Evolutionary conservation across 2,329 filamentous ascomycete genomes (phyloP).

Genomic region (Nemania serpens): DNA sequence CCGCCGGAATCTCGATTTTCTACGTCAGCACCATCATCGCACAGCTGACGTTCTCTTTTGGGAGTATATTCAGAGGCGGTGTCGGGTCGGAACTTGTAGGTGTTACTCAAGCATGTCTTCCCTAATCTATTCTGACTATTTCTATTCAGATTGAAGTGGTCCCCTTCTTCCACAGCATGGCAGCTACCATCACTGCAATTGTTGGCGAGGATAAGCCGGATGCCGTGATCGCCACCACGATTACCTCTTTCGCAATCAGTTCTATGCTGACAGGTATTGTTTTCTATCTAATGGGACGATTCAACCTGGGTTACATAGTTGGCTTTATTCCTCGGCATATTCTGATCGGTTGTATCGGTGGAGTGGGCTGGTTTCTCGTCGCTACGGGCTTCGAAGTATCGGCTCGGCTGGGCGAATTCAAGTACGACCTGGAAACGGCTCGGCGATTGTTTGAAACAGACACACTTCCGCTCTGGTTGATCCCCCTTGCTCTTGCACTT

Average conservation of each 20-base stretch:
- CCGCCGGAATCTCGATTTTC: slow-evolving; percentile 97
- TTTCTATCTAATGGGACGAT: slow-evolving; percentile 88
- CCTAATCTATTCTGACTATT: slow-evolving; percentile 21
- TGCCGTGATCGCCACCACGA: slow-evolving; percentile 90
- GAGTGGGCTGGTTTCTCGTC: slow-evolving; percentile 93
- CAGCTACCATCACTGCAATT: slow-evolving; percentile 77
- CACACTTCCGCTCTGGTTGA: slow-evolving; percentile 80
- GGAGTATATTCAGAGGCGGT: slow-evolving; percentile 87
- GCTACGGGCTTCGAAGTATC: slow-evolving; percentile 93
- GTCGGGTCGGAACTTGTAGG: slow-evolving; percentile 89
- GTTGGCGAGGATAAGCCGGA: slow-evolving; percentile 82
- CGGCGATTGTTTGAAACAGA: slow-evolving; percentile 73
- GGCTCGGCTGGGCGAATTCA: slow-evolving; percentile 81
- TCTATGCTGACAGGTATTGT: slow-evolving; percentile 88
- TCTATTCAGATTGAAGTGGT: slow-evolving; percentile 84
- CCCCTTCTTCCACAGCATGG: slow-evolving; percentile 99
- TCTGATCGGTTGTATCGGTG: slow-evolving; percentile 94
- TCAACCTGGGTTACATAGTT: slow-evolving; percentile 87
- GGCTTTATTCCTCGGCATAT: slow-evolving; percentile 98
- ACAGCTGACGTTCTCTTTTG: slow-evolving; percentile 84
- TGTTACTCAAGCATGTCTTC: slow-evolving; percentile 21
- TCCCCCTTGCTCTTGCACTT: slow-evolving; percentile 77
- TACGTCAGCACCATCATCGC: slow-evolving; percentile 97
- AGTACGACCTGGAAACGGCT: slow-evolving; percentile 78
- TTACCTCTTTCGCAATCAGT: slow-evolving; percentile 87